Evolutionary conservation across 83 land plant genomes (phyloP).

Genomic region (Picea engelmannii): DNA sequence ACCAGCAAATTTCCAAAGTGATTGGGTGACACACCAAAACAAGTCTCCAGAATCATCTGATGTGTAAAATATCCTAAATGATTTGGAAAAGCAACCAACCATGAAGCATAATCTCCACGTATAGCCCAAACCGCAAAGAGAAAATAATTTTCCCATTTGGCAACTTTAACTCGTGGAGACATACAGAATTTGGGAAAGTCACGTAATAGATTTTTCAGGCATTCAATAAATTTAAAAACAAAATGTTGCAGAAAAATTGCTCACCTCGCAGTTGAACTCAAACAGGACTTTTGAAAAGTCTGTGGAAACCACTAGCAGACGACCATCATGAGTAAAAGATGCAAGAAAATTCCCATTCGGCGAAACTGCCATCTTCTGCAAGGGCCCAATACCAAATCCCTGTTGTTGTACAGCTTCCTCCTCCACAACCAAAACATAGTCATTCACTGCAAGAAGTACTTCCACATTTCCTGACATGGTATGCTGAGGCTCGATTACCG

Average conservation of each 20-base stretch:
- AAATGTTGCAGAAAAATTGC: constrained; percentile 1
- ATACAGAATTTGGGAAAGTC: neutral
- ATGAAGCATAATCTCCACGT: neutral
- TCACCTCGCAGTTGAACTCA: constrained; percentile 83
- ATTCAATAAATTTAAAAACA: neutral
- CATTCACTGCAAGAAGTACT: constrained; percentile 74
- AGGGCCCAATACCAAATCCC: constrained; percentile 60
- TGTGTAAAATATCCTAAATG: constrained; percentile 1
- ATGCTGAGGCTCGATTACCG: constrained; percentile 89
- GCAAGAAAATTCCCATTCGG: constrained; percentile 78
- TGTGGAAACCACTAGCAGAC: constrained; percentile 64
- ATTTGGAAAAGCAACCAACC: neutral
- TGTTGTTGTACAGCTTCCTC: constrained; percentile 67
- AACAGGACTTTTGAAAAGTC: constrained; percentile 64
- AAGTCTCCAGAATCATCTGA: constrained; percentile 1
- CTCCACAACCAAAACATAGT: constrained; percentile 69
- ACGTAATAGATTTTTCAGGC: too few relatives aligned
- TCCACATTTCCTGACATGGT: constrained; percentile 79
- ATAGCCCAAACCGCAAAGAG: neutral
- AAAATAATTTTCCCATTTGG: neutral
- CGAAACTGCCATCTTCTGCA: constrained; percentile 90
- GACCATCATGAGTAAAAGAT: constrained; percentile 86
- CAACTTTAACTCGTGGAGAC: neutral
- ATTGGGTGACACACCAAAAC: neutral
- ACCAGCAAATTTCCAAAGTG: neutral